Base-by-base conservation (phyloP, 108 stramenopile species). In the Pelagomonas calceolata region DNA sequence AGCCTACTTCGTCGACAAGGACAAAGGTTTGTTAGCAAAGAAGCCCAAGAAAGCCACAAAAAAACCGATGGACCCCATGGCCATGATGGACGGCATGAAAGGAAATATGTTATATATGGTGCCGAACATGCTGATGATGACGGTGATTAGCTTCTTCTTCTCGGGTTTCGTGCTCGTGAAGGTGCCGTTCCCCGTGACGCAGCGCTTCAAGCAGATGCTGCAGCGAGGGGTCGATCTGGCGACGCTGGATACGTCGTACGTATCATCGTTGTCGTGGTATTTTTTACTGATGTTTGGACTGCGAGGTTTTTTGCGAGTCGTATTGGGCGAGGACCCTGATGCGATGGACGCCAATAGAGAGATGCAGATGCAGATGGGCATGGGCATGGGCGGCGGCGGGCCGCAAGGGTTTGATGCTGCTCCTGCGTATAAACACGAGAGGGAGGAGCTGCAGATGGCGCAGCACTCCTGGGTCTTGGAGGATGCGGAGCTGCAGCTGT, bases 51-150 rank as follows among this genome's bases (percentile, higher is more conserved):
- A 18, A 66, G 39, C 43, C 67, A 60, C 0, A n/a, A 32, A 37
- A 46, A 70, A 68, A 70, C 84, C 67, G 75, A 83, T 74, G 9
- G 81, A 89, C 72, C 86, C 89, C 29, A 76, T 79, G 69, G 76
- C 81, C 51, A 89, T 88, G 77, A 35, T 83, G 82, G 85, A 86
- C 51, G 81, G 80, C 60, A 82, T 94, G 86, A 90, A 92, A 77
- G 93, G 93, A 37, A 91, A 94, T 66, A 93, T 95, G 86, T 89
- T 87, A 7, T 94, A 92, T 66, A 95, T 97, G 91, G 87, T 96
- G 0, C 96, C 96, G 70, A 97, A 98, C 72, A 97, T 98, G 94
- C 91, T 95, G 70, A 96, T 98, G 95, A 97, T 96, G 95, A 90
- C 91, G 68, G 92, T 91, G n/a, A 93, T 96, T 65, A 85, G 85